Base-by-base conservation (phyloP, 2,329 filamentous ascomycete genomes). In the Fusarium austroafricanum region DNA sequence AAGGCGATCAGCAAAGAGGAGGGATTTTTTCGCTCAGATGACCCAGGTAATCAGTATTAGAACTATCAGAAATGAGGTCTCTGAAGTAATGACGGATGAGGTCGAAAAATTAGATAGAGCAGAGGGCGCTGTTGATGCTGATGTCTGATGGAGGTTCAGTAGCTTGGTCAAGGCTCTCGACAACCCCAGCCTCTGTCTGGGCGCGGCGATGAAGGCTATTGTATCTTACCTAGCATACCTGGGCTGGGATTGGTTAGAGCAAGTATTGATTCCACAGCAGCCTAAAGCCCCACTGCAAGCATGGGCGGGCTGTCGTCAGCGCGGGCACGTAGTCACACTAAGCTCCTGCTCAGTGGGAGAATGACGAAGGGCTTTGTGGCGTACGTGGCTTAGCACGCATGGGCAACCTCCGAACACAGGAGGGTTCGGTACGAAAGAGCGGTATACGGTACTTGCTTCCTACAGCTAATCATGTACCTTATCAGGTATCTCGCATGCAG, bases 291-390 rank as follows among this genome's bases (percentile, higher is more conserved):
- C 57, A 43, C 59, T 62, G 40, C 31, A 45, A 45, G 42, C 28
- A 62, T 15, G 17, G 49, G 23, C 57, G 55, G 55, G 45, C 28
- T 66, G 58, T 70, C 68, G 68, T 71, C 68, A 71, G 68, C 53
- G 50, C 38, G 39, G 26, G 26, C 26, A 26, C 26, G 26, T 26
- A 26, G 26, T 26, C 26, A 53, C 51, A 42, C 60, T 65, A 56
- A 61, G 60, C 55, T 53, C 45, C 61, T 51, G 38, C 54, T 51
- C 12, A 6, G 6, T 29, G 47, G 54, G 53, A 56, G 53, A 60
- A 73, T 73, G 70, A 73, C 70, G 70, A 73, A 55, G 52, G 43
- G 20, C 29, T 47, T 31, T 72, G 71, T 73, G 71, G 71, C 71
- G 70, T 70, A 72, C 68, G 71, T 73, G 70, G 71, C 71, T 70